Base-by-base conservation (phyloP, 2,329 filamentous ascomycete genomes). In the Dactylellina cionopaga region DNA sequence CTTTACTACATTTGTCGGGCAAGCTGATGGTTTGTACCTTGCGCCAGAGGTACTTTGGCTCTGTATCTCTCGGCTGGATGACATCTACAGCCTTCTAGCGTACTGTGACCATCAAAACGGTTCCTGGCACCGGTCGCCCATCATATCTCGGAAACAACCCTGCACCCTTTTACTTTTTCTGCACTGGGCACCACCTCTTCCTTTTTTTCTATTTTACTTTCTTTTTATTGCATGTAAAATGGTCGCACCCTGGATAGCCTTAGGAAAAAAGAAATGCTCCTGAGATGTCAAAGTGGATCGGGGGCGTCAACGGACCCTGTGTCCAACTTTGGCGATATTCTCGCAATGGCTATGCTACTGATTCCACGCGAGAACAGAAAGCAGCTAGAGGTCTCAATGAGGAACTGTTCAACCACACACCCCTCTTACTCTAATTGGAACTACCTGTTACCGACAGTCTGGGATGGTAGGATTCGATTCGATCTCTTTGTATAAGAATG, bases 21-120 rank as follows among this genome's bases (percentile, higher is more conserved):
- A 58, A 70, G 65, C 65, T 70, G 65, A 70, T 70, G 65, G 56
- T 69, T 69, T 70, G 65, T 70, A 70, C 65, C 65, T 70, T 63
- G 64, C 64, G 56, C 22, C 47, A 47, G 44, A 47, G 55, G 64
- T 69, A 69, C 64, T 31, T 69, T 44, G 5, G 24, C 56, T 31
- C 35, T 17, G 7, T 22, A 1, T 35, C 35, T 46, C 51, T 51
- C 19, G 35, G 37, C 64, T 69, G 55, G n/a, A 69, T 69, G 55
- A 37, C 64, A 69, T 69, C 64, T 52, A 39, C 44, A 47, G 44
- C 56, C 43, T 41, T 41, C 51, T 35, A 33, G 49, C 49, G 31
- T 52, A 33, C 15, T 22, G 31, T 52, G 22, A 35, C 60, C 49
- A 37, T 47, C 43, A 29, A 55, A 60, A 59, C 39, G 55, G 64